Evolutionary conservation across 768 basidiomycete genomes (phyloP).

Genomic region (Pisolithus albus): DNA sequence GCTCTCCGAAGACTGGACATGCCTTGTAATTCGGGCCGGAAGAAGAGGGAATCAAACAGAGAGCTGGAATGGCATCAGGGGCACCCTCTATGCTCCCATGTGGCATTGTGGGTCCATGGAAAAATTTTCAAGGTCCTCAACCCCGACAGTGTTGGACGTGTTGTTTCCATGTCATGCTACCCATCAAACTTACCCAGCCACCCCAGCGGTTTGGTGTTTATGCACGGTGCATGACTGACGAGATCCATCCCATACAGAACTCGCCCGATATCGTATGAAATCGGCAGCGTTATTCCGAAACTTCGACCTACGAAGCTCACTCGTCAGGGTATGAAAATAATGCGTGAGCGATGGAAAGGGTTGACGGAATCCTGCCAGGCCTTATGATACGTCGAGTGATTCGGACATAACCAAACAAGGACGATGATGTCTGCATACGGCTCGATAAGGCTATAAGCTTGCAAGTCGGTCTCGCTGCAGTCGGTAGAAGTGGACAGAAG

Average conservation of each 20-base stretch:
- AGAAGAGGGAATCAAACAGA: too few species aligned
- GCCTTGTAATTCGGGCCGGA: too few species aligned
- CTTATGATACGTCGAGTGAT: too few species aligned
- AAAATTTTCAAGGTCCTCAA: slow-evolving; percentile 92
- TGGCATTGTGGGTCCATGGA: slow-evolving; percentile 89
- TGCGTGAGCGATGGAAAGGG: too few species aligned
- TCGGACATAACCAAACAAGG: too few species aligned
- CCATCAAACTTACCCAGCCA: slow-evolving; percentile 1
- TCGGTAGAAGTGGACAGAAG: too few species aligned
- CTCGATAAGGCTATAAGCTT: too few species aligned
- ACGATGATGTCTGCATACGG: too few species aligned
- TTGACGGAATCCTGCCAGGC: too few species aligned
- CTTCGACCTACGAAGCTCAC: slow-evolving; percentile 76
- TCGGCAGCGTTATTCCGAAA: slow-evolving; percentile 96
- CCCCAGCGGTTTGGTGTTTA: slow-evolving; percentile 93
- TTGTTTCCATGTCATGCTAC: not conserved
- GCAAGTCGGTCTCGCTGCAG: too few species aligned
- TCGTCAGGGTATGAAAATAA: slow-evolving; percentile 67
- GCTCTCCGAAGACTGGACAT: too few species aligned
- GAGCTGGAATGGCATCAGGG: slow-evolving; percentile 66
- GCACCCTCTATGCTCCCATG: slow-evolving; percentile 91
- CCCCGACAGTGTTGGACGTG: slow-evolving; percentile 82
- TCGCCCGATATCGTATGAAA: slow-evolving; percentile 90
- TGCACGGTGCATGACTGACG: slow-evolving; percentile 99
- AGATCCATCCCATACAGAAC: slow-evolving; percentile 85